These are phyloP conservation scores for Crithidia expoeki DNA, from an alignment of 208 protist genomes.

Conservation along the genomic window DNA sequence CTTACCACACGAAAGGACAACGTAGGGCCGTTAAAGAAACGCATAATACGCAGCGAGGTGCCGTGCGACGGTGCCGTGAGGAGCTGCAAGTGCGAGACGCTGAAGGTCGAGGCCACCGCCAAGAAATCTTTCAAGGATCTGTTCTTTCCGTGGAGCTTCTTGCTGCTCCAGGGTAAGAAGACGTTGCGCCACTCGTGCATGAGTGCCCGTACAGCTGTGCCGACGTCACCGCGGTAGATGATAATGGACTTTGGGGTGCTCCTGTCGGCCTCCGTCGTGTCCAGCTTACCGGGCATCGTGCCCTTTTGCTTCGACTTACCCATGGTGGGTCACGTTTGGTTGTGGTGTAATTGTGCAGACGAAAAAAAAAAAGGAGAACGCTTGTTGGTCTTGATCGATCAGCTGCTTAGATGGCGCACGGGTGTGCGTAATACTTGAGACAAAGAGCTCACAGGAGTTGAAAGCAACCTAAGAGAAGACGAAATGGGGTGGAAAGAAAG, in stretches of 20 bases:
- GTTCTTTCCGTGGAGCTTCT: constrained; percentile 89
- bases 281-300: constrained; percentile 70
- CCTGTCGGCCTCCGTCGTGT: constrained; percentile 90
- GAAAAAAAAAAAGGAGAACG: too few species aligned
- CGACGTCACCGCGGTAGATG: constrained; percentile 90
- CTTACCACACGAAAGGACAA: constrained; percentile 88
- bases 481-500: too few species aligned
- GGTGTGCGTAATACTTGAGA: too few species aligned
- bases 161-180: constrained; percentile 91
- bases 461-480: too few species aligned
- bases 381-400: too few species aligned
- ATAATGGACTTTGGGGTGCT: constrained; percentile 90
- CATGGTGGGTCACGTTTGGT: constrained; percentile 23
- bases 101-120: constrained; percentile 77
- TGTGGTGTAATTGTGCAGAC: too few species aligned
- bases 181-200: constrained; percentile 93
- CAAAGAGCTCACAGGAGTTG: too few species aligned
- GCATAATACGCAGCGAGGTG: constrained; percentile 89
- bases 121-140: constrained; percentile 91
- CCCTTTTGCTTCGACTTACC: constrained; percentile 23
- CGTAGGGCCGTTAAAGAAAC: constrained; percentile 90
- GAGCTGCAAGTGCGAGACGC: constrained; percentile 86
- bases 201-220: constrained; percentile 71
- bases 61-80: constrained; percentile 85
- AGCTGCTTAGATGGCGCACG: too few species aligned